These are phyloP conservation scores for Suillus brevipes DNA, from an alignment of 768 basidiomycete species.

Conservation along the genomic window DNA sequence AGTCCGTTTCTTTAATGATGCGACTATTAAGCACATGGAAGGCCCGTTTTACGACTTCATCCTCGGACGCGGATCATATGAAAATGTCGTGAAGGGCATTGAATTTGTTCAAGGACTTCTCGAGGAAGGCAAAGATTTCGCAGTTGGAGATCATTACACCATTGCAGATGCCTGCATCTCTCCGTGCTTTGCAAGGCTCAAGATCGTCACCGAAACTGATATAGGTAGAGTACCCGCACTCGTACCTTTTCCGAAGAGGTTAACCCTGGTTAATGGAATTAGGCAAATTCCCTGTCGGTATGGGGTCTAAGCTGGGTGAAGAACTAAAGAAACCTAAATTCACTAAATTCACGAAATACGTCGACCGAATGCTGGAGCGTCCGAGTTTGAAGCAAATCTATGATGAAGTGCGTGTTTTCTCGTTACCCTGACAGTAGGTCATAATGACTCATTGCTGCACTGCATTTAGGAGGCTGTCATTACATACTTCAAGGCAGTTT, in stretches of 20 bases:
- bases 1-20: slow-evolving; percentile 60
- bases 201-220: slow-evolving; percentile 43
- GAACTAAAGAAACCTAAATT: slow-evolving; percentile 45
- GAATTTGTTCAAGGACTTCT: slow-evolving; percentile 50
- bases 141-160: slow-evolving; percentile 45
- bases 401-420: not conserved
- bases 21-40: slow-evolving; percentile 38
- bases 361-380: slow-evolving; percentile 39
- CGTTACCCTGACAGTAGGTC: not conserved
- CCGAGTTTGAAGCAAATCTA: not conserved
- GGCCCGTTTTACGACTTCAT: slow-evolving; percentile 21
- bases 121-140: slow-evolving; percentile 41
- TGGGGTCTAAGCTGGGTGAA: slow-evolving; percentile 44
- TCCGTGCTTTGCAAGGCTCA: slow-evolving; percentile 53
- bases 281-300: slow-evolving; percentile 48
- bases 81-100: slow-evolving; percentile 41
- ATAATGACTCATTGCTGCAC: not conserved
- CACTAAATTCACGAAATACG: slow-evolving; percentile 49
- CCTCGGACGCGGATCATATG: slow-evolving; percentile 36
- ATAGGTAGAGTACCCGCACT: slow-evolving; percentile 15
- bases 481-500: not conserved
- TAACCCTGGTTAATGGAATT: slow-evolving; percentile 31
- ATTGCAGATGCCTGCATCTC: slow-evolving; percentile 59
- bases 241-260: not conserved
- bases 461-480: not conserved